phyloP scores from a whole-genome alignment of 2,329 filamentous ascomycete genomes.

The Penicillium crustosum region DNA sequence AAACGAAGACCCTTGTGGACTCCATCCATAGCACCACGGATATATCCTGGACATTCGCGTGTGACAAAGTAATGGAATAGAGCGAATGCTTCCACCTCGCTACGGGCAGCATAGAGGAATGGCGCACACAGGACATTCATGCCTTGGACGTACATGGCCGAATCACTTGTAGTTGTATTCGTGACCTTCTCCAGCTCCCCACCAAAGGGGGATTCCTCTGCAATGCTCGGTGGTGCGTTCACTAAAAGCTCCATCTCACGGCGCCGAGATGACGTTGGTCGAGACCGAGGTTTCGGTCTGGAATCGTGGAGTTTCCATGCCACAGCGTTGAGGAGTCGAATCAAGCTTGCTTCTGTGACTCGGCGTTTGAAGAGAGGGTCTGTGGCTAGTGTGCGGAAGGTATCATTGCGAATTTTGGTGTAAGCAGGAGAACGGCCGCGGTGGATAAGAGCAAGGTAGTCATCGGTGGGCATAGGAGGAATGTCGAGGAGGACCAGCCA shows the following conservation, averaged over 20 bases:
- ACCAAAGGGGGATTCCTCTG: slow-evolving; percentile 52
- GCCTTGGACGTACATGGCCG: slow-evolving; percentile 92
- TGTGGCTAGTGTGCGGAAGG: slow-evolving; percentile 92
- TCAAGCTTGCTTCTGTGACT: slow-evolving; percentile 92
- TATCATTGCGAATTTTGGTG: slow-evolving; percentile 97
- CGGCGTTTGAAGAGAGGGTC: slow-evolving; percentile 95
- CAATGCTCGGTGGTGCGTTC: slow-evolving; percentile 39
- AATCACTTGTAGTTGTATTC: slow-evolving; percentile 54
- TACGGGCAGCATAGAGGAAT: slow-evolving; percentile 90
- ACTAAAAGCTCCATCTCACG: slow-evolving; percentile 49
- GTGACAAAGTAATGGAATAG: slow-evolving; percentile 88
- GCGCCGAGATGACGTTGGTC: slow-evolving; percentile 45
- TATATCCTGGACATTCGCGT: slow-evolving; percentile 86
- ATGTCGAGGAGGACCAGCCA: slow-evolving; percentile 94
- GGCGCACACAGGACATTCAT: slow-evolving; percentile 98
- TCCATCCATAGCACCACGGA: slow-evolving; percentile 93
- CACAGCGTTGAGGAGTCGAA: slow-evolving; percentile 88
- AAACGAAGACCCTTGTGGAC: slow-evolving; percentile 89
- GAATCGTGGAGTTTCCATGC: slow-evolving; percentile 91
- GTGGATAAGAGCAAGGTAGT: slow-evolving; percentile 86
- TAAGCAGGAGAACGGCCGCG: slow-evolving; percentile 93
- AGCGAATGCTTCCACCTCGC: slow-evolving; percentile 91
- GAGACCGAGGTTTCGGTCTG: slow-evolving; percentile 49
- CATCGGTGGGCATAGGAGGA: slow-evolving; percentile 77
- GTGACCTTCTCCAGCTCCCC: slow-evolving; percentile 15